Evolutionary conservation across 2,329 filamentous ascomycete genomes (phyloP), one percentile per base, ranked within the genome.

Genomic region (Xylariaceae sp.): DNA sequence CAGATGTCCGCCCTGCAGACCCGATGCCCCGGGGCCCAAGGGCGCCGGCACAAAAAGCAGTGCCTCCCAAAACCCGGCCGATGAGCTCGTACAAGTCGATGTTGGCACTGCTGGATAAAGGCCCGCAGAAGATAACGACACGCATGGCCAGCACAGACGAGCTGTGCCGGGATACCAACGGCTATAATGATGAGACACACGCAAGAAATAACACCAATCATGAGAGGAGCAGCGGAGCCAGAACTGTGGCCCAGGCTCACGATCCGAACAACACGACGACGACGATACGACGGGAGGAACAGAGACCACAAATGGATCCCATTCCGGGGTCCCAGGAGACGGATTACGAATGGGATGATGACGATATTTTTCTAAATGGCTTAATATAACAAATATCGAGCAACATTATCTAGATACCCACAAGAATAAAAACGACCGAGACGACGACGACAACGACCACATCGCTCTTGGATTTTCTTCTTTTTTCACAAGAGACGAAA

Each of bases 291-390:
- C 17, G 5, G 16, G 5, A 14, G 3, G n/a, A 19, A 15, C 4
- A 13, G 4, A 16, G 17, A 37, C 2, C 32, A 38, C 5, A 9
- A n/a, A 4, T 4, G 18, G 7, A 16, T 16, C 4, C 13, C 11
- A 29, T 33, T 21, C n/a, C 43, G 3, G 43, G 42, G 6, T 54
- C 53, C 1, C 53, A 54, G 17, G 53, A 56, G 41, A 56, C 53
- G 17, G 52, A 56, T 16, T 56, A 56, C n/a, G 47, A 42, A 19
- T 43, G 43, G 48, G 46, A 48, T 13, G 48, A 48, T 16, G 43
- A 48, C 17, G 47, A 48, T 29, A 24, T 24, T 6, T 34, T 46
- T 13, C 27, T 48, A 29, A 14, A 31, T 14, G 42, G 37, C 13
- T 36, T 43, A 9, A 8, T 38, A 33, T 39, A 32, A 42, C 30